Percentiles rank a stretch among this genome's conserved stretches.
These are phyloP conservation scores for Linum lewisii DNA, from an alignment of 345 rosid species.

Conservation along the genomic window DNA sequence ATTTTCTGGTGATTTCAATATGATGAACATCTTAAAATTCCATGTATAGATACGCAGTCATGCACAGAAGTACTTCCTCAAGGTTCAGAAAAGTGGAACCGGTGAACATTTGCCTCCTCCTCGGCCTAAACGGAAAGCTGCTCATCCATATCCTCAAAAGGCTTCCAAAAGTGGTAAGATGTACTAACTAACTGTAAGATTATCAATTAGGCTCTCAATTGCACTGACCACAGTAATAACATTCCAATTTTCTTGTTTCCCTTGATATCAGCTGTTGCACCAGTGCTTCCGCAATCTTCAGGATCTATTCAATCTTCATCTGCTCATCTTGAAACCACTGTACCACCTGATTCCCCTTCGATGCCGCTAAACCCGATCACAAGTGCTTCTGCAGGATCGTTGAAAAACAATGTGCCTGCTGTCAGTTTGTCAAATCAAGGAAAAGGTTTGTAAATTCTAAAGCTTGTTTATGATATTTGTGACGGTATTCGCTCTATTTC, in stretches of 20 bases:
- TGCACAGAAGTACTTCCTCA: conserved; percentile 85
- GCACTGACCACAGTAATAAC: background rate
- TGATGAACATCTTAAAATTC: background rate
- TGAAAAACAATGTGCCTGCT: conserved; percentile 42
- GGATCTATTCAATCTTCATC: conserved; percentile 42
- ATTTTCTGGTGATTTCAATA: background rate
- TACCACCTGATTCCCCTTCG: conserved; percentile 45
- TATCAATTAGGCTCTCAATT: background rate
- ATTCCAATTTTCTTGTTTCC: conserved; percentile 9
- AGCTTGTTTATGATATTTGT: background rate
- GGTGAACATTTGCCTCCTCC: conserved; percentile 89
- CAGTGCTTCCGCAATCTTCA: conserved; percentile 30
- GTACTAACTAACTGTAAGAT: background rate
- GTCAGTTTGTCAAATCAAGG: conserved; percentile 32
- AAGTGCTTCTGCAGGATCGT: conserved; percentile 34
- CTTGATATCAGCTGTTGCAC: conserved; percentile 28
- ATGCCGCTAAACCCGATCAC: conserved; percentile 41
- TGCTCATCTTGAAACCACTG: conserved; percentile 37
- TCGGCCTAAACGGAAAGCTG: conserved; percentile 83
- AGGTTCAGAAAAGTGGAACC: conserved; percentile 80
- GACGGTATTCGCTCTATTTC: too few relatives aligned
- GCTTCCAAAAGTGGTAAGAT: conserved; percentile 57
- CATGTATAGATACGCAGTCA: conserved; percentile 69
- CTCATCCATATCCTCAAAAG: conserved; percentile 93
- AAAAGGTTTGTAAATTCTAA: conserved; percentile 32